Percentiles rank a stretch among this genome's conserved stretches.
Evolutionary conservation across 768 basidiomycete species (phyloP).

Genomic region (Grammothele lineata): DNA sequence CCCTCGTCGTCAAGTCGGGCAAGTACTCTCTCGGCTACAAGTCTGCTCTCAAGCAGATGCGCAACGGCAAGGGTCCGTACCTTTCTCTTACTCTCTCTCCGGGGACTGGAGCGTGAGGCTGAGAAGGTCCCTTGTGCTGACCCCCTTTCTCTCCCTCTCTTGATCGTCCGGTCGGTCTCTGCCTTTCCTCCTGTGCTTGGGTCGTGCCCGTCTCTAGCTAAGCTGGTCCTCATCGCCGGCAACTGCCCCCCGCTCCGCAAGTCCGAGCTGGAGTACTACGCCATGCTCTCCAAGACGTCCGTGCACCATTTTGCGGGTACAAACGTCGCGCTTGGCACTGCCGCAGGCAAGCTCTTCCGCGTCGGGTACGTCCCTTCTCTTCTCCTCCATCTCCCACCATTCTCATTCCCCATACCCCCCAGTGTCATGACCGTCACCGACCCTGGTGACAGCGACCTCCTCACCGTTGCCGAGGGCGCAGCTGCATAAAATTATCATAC

Average conservation of each 20-base stretch:
- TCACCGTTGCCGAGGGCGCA: constrained; percentile 76
- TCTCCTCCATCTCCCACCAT: background rate
- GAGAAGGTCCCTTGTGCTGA: constrained; percentile 97
- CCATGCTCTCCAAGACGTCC: constrained; percentile 98
- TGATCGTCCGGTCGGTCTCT: no score
- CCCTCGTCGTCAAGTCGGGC: constrained; percentile 98
- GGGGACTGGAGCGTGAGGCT: constrained; percentile 98
- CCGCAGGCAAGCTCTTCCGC: constrained; percentile 98
- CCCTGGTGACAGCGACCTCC: constrained; percentile 94
- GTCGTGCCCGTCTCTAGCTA: constrained; percentile 54
- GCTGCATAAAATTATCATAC: constrained; percentile 43
- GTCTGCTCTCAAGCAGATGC: constrained; percentile 97
- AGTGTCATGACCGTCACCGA: constrained; percentile 98
- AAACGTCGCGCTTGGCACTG: constrained; percentile 97
- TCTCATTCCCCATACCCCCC: constrained; percentile 1
- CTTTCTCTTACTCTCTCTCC: constrained; percentile 44
- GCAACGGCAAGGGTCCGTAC: constrained; percentile 90
- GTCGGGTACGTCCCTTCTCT: constrained; percentile 63
- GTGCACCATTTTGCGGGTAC: constrained; percentile 98
- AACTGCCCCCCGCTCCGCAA: constrained; percentile 99
- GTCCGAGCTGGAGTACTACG: constrained; percentile 99
- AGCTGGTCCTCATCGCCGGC: constrained; percentile 96
- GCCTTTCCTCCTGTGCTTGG: constrained; percentile 16
- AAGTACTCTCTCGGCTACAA: constrained; percentile 98
- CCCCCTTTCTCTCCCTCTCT: constrained; percentile 27